Evolutionary conservation across 306 rosid genomes (phyloP), one percentile per base, ranked within the genome.

Genomic region (Luffa acutangula): DNA sequence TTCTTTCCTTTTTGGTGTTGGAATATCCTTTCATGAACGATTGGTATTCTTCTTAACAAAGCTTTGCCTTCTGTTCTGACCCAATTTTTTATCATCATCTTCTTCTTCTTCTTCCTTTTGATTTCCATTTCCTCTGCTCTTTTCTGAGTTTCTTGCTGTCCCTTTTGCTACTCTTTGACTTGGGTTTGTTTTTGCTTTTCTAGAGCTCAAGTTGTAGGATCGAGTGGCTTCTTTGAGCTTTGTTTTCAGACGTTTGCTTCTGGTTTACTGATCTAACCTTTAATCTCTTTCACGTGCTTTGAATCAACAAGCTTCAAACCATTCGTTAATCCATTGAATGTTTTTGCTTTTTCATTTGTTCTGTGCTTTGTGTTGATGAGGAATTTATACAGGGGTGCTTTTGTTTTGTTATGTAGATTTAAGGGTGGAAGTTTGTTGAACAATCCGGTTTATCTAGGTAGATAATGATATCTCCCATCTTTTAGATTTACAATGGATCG

Each of bases 381-480:
- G 81, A 84, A 87, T 82, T 87, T 88, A 85, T 87, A 83, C 84
- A 80, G 86, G 93, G 65, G 73, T 91, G 43, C 3, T 63, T 66
- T 66, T 78, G 83, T 85, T 77, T 89, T 89, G 74, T 82, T 78
- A 59, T 91, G 98, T 92, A 94, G 98, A 97, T 86, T 89, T 90
- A 93, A 89, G 87, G 82, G 86, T 83, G 90, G 96, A 90, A 90
- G 96, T 88, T 88, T 92, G 90, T 93, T 87, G 93, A 88, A 82
- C 85, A 60, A 75, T 84, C 84, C 71, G 60, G 74, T 52, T 80
- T 3, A 37, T 81, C 69, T 72, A 83, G 87, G 89, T 84, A 82
- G 87, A 80, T 78, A 81, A 62, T 39, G 4, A 46, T 20, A 46
- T 21, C 39, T 75, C 7, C 57, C 4, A 77, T 59, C 43, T 77